phyloP scores from a whole-genome alignment of 2,329 filamentous ascomycete species.

The Cordyceps cateniannulata region DNA sequence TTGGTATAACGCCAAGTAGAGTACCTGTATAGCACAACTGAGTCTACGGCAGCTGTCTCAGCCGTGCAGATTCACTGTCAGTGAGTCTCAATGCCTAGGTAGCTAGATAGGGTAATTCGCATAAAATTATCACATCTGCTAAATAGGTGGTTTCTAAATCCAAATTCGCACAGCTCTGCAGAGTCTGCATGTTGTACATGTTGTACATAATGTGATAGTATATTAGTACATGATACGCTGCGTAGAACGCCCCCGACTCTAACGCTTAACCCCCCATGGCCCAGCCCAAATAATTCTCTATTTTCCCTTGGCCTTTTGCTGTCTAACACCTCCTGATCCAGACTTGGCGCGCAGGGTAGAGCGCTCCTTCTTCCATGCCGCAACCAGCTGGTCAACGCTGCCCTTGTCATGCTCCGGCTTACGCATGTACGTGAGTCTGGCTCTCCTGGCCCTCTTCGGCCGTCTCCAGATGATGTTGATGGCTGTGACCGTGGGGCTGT shows the following conservation, averaged over 20 bases:
- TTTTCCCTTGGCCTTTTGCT: conserved; percentile 17
- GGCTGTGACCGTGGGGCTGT: conserved; percentile 79
- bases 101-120: too few relatives aligned
- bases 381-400: conserved; percentile 73
- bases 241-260: conserved; percentile 18
- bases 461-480: conserved; percentile 90
- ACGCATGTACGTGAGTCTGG: conserved; percentile 85
- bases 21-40: too few relatives aligned
- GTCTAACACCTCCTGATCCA: conserved; percentile 21
- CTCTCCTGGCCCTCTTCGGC: conserved; percentile 77
- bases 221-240: conserved; percentile 14
- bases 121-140: too few relatives aligned
- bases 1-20: too few relatives aligned
- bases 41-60: too few relatives aligned
- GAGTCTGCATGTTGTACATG: too few relatives aligned
- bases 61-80: too few relatives aligned
- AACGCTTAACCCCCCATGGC: conserved; percentile 17
- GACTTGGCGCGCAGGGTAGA: conserved; percentile 31
- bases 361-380: conserved; percentile 41
- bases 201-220: conserved; percentile 10
- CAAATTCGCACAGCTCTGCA: too few relatives aligned
- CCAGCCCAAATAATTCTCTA: conserved; percentile 8
- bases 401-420: conserved; percentile 82
- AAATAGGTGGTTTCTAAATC: too few relatives aligned
- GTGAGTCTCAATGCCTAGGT: too few relatives aligned